Conservation (phyloP, 129 eudicot species). For the Lactuca sativa region DNA sequence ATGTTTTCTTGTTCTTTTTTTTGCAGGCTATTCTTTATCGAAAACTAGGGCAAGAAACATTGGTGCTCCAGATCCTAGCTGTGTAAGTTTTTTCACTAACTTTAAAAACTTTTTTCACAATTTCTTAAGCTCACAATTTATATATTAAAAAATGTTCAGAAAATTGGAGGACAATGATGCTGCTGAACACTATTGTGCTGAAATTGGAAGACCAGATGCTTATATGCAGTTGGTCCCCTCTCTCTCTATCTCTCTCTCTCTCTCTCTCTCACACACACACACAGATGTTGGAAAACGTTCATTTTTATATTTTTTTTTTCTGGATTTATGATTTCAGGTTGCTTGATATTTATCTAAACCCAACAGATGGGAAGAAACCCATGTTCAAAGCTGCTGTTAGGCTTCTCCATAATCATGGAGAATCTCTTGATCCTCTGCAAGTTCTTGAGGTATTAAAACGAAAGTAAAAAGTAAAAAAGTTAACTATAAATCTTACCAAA, state of each 20-base stretch:
- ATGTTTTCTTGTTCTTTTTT: slow-evolving; percentile 5
- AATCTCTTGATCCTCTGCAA: slow-evolving; percentile 86
- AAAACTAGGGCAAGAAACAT: slow-evolving; percentile 87
- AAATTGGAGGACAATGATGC: slow-evolving; percentile 95
- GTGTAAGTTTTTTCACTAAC: slow-evolving; percentile 52
- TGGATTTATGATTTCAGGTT: slow-evolving; percentile 50
- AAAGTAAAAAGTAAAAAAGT: neutral
- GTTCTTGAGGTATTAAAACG: slow-evolving; percentile 69
- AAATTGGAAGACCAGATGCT: slow-evolving; percentile 97
- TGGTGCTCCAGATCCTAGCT: slow-evolving; percentile 90
- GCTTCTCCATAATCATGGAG: slow-evolving; percentile 94
- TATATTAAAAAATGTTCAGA: slow-evolving; percentile 41
- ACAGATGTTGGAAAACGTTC: slow-evolving; percentile 1
- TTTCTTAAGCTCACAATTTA: neutral
- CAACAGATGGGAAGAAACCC: slow-evolving; percentile 88
- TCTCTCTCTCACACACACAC: slow-evolving; percentile 21
- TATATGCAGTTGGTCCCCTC: slow-evolving; percentile 78
- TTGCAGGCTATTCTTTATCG: slow-evolving; percentile 91
- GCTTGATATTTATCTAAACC: slow-evolving; percentile 93
- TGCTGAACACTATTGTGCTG: slow-evolving; percentile 96
- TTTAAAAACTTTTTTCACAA: too few relatives aligned
- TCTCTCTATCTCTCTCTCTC: slow-evolving; percentile 35
- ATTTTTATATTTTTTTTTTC: neutral
- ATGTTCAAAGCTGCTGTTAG: slow-evolving; percentile 97
- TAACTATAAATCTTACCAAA: neutral